These are phyloP conservation scores for Podospora didyma DNA, from an alignment of 495 filamentous ascomycete species.

Conservation along the genomic window DNA sequence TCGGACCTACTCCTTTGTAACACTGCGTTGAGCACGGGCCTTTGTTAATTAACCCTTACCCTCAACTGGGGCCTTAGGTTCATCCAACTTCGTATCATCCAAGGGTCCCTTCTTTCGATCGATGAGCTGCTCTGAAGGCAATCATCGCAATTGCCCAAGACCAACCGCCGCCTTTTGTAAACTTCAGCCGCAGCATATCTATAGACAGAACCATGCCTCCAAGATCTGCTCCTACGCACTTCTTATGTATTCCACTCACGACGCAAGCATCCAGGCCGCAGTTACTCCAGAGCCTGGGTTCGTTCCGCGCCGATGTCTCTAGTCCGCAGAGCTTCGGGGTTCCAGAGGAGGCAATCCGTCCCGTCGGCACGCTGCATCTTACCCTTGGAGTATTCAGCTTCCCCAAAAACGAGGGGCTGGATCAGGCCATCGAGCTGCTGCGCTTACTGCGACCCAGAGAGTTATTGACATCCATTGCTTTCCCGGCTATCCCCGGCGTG, in stretches of 20 bases:
- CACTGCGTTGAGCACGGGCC: no score
- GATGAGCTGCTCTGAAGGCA: no score
- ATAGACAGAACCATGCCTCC: conserved; percentile 10
- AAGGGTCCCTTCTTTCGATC: no score
- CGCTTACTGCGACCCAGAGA: conserved; percentile 46
- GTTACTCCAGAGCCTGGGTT: conserved; percentile 54
- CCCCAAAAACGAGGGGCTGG: conserved; percentile 48
- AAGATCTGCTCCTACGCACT: conserved; percentile 64
- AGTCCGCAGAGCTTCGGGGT: conserved; percentile 29
- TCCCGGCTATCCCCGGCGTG: background rate
- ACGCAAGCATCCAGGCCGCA: conserved; percentile 58
- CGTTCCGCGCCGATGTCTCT: conserved; percentile 57
- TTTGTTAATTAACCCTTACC: no score
- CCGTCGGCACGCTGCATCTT: conserved; percentile 76
- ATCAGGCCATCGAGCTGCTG: conserved; percentile 56
- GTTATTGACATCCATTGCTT: conserved; percentile 36
- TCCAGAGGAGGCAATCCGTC: conserved; percentile 64
- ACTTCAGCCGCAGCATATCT: no score
- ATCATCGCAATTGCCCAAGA: no score
- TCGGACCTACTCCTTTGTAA: no score
- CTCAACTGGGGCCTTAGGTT: no score
- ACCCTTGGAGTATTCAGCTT: conserved; percentile 88
- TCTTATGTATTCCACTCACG: conserved; percentile 79
- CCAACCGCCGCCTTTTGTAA: no score
- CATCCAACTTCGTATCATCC: no score